These are phyloP conservation scores for Chlamydomonas incerta DNA, from an alignment of 139 green algal genomes.

Conservation along the genomic window DNA sequence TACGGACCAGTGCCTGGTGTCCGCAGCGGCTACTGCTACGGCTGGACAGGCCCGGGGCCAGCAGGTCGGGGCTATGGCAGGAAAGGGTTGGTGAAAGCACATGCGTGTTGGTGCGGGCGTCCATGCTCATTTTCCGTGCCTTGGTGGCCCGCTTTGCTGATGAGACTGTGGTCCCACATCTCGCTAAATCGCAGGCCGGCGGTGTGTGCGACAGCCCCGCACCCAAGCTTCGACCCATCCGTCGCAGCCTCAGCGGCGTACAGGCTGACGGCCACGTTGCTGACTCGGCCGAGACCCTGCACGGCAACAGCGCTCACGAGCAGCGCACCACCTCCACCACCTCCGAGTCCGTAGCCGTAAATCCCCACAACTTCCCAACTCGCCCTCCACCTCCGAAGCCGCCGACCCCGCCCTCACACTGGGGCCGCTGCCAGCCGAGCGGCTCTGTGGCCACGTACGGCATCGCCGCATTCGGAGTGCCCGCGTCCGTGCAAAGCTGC, in stretches of 20 bases:
- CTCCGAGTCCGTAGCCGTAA: background rate
- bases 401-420: background rate
- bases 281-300: constrained; percentile 17
- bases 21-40: background rate
- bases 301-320: background rate
- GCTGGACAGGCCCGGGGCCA: too few species aligned
- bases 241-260: background rate
- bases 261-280: background rate
- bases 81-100: too few species aligned
- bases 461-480: constrained; percentile 26
- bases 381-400: background rate
- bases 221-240: background rate
- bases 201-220: constrained; percentile 3
- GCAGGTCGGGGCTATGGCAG: background rate
- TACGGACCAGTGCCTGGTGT: background rate
- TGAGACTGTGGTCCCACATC: background rate
- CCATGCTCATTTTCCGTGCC: background rate
- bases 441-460: background rate
- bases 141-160: background rate
- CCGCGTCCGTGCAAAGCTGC: constrained; percentile 11
- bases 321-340: background rate
- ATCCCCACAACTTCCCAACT: background rate
- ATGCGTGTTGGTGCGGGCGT: background rate
- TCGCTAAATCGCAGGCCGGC: background rate
- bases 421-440: background rate